Evolutionary conservation across 2,329 filamentous ascomycete species (phyloP).

Genomic region (Nannizzia gypsea): DNA sequence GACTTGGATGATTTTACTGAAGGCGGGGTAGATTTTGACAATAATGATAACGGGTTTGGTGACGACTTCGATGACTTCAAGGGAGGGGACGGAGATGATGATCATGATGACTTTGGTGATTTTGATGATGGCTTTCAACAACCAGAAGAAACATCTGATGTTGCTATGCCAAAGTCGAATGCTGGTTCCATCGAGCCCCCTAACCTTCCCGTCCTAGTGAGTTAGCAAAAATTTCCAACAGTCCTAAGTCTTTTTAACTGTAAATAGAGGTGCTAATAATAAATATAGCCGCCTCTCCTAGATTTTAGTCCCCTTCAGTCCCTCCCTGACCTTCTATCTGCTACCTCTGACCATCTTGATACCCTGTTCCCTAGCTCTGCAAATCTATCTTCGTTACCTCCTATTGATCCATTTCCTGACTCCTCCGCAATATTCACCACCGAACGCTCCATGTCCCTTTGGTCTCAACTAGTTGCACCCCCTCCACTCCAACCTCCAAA

Average conservation of each 20-base stretch:
- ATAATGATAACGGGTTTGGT: conserved; percentile 55
- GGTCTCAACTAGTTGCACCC: conserved; percentile 91
- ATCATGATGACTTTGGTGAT: conserved; percentile 49
- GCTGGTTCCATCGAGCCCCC: neutral
- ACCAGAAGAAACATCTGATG: conserved; percentile 15
- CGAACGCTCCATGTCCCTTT: conserved; percentile 76
- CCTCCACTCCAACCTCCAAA: conserved; percentile 91
- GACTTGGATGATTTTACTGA: conserved; percentile 31
- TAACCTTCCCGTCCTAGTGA: neutral
- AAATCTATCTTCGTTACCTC: conserved; percentile 24
- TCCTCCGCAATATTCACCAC: conserved; percentile 60
- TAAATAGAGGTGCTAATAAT: neutral
- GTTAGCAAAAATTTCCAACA: neutral
- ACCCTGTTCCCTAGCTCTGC: conserved; percentile 34
- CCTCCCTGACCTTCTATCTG: conserved; percentile 31
- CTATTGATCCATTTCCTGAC: conserved; percentile 31
- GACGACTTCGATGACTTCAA: conserved; percentile 46
- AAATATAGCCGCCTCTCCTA: conserved; percentile 26
- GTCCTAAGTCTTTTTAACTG: neutral
- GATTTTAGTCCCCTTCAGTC: conserved; percentile 46
- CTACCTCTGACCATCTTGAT: conserved; percentile 31
- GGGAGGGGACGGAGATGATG: conserved; percentile 40
- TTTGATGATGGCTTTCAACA: conserved; percentile 57
- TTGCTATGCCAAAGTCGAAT: neutral
- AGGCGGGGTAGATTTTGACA: conserved; percentile 38